Evolutionary conservation across 1,284 basidiomycete species (phyloP).

Genomic region (Rhodotorula sp.): DNA sequence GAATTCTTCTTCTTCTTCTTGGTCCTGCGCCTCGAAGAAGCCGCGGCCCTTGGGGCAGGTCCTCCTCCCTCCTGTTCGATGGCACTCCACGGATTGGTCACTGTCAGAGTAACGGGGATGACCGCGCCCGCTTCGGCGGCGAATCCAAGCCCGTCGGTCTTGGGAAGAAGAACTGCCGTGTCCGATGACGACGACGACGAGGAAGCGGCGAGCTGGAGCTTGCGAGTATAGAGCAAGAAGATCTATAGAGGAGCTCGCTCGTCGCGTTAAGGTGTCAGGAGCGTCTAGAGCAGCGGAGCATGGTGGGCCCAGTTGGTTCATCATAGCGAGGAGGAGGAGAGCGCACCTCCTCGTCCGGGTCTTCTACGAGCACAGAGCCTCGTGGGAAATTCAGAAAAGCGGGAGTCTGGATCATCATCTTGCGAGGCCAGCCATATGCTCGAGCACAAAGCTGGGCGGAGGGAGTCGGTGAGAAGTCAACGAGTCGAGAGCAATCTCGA

Average conservation of each 20-base stretch:
- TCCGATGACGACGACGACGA: neutral
- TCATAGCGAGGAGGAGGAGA: too few species aligned
- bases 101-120: slow-evolving; percentile 12
- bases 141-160: slow-evolving; percentile 22
- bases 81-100: neutral
- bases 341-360: slow-evolving; percentile 37
- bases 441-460: too few species aligned
- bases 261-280: neutral
- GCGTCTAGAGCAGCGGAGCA: neutral
- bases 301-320: neutral
- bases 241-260: slow-evolving; percentile 13
- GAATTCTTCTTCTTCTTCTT: neutral
- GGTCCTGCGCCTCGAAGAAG: neutral
- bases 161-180: neutral
- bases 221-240: slow-evolving; percentile 34
- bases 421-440: neutral
- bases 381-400: neutral
- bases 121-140: slow-evolving; percentile 8
- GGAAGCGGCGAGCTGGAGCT: neutral
- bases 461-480: neutral
- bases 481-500: too few species aligned
- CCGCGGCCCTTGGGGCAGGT: neutral
- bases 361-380: slow-evolving; percentile 17
- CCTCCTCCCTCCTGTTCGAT: neutral
- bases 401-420: neutral